Evolutionary conservation across 352 stramenopile genomes (phyloP), one percentile per base, ranked within the genome.

Genomic region (Phytophthora fragariaefolia): DNA sequence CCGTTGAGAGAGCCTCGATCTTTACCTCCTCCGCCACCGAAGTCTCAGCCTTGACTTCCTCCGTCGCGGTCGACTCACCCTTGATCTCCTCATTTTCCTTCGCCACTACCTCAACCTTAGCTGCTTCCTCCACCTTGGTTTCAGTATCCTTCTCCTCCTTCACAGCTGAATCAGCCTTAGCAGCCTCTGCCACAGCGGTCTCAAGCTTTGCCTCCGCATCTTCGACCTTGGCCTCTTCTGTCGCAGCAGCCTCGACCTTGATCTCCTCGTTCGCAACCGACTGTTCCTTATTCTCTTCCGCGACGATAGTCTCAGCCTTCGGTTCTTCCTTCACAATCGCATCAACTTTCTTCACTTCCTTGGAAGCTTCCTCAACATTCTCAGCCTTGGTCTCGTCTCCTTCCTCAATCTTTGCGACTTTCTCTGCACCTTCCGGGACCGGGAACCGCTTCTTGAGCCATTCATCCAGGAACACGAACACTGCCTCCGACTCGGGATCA

Each of bases 401-500:
- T 15, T 60, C 45, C 4, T 63, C 64, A 32, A 68, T 63, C 26
- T 58, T 69, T 27, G 58, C 58, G 18, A 32, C 30, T 9, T 53
- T 56, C 4, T 27, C 24, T 13, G 18, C 32, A 15, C 46, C 47
- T 61, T 73, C 52, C 2, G 38, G 24, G 46, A 55, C 13, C 22
- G 62, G 75, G 66, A 76, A 86, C 77, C 43, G 73, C 59, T 10
- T 55, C 22, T 82, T 59, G 18, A 92, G 69, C 84, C 85, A 93
- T 10, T 66, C 32, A 12, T 71, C 50, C 22, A 90, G 46, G 32
- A 69, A 47, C 4, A 61, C 42, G n/a, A 90, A 64, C 26, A 89
- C 84, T 8, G 63, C 58, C 5, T 88, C 74, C 3, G 73, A 65
- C 54, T 91, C 79, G 1, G 76, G 76, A 30, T 93, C 84, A 51